Conservation (phyloP, 176 grass and related monocot species). For the Triticum dicoccoides region DNA sequence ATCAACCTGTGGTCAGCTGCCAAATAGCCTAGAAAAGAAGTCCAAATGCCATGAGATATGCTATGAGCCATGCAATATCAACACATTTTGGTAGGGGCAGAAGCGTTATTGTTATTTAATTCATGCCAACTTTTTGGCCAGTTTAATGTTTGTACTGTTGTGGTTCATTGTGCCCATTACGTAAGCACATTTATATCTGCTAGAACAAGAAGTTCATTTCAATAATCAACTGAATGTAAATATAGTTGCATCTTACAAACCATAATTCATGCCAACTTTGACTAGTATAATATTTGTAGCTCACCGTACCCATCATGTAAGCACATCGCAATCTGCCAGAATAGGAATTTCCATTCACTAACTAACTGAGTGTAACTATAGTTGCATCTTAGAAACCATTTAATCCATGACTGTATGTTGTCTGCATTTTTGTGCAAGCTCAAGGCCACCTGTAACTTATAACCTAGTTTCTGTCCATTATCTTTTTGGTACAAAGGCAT, state of each 20-base stretch:
- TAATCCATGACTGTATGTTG: background rate
- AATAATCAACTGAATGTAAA: background rate
- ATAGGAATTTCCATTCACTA: background rate
- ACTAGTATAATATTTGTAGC: background rate
- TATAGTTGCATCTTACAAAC: background rate
- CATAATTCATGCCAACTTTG: background rate
- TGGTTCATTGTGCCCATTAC: background rate
- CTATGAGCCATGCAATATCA: background rate
- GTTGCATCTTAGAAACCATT: background rate
- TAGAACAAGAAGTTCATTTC: background rate
- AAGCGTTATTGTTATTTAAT: background rate
- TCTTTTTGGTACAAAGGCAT: background rate
- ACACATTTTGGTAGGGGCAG: background rate
- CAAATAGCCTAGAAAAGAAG: background rate
- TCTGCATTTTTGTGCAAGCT: background rate
- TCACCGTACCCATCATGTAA: background rate
- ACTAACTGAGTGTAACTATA: background rate
- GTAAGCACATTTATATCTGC: background rate
- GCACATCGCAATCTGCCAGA: background rate
- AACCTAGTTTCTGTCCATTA: background rate
- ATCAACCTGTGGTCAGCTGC: background rate
- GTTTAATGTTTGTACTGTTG: background rate
- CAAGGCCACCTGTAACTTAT: background rate
- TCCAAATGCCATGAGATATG: background rate
- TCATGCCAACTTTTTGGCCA: background rate